These are phyloP conservation scores for Globisporangium canariense DNA, from an alignment of 352 stramenopile genomes.

Conservation along the genomic window DNA sequence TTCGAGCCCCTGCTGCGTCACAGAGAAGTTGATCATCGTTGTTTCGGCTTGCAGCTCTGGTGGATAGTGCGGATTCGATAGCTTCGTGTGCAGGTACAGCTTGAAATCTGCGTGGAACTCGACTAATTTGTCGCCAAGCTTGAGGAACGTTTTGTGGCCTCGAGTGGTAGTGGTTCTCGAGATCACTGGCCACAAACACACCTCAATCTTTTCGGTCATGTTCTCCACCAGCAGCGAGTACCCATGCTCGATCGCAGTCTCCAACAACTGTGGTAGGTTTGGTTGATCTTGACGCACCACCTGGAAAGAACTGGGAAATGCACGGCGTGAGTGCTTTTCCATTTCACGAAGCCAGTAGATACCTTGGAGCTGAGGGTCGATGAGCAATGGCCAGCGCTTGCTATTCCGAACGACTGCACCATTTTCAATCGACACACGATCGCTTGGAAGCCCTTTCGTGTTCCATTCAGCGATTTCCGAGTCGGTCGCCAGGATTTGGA, in stretches of 20 bases:
- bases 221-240: conserved; percentile 87
- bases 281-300: conserved; percentile 81
- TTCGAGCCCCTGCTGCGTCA: conserved; percentile 87
- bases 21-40: conserved; percentile 91
- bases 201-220: conserved; percentile 84
- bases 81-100: conserved; percentile 90
- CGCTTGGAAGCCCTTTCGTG: conserved; percentile 80
- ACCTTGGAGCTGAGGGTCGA: conserved; percentile 90
- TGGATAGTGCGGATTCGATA: conserved; percentile 91
- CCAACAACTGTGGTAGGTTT: conserved; percentile 71
- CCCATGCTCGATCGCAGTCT: conserved; percentile 79
- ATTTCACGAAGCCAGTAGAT: conserved; percentile 88
- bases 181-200: conserved; percentile 85
- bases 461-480: conserved; percentile 87
- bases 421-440: conserved; percentile 90
- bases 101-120: conserved; percentile 79
- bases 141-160: conserved; percentile 70
- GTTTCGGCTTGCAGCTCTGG: conserved; percentile 90
- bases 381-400: conserved; percentile 81
- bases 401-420: conserved; percentile 83
- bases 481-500: conserved; percentile 67
- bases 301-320: conserved; percentile 45
- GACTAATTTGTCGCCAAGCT: conserved; percentile 87
- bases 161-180: conserved; percentile 65
- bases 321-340: conserved; percentile 58